These are phyloP conservation scores for Malus hybrid DNA, from an alignment of 331 rosid genomes.

Conservation along the genomic window DNA sequence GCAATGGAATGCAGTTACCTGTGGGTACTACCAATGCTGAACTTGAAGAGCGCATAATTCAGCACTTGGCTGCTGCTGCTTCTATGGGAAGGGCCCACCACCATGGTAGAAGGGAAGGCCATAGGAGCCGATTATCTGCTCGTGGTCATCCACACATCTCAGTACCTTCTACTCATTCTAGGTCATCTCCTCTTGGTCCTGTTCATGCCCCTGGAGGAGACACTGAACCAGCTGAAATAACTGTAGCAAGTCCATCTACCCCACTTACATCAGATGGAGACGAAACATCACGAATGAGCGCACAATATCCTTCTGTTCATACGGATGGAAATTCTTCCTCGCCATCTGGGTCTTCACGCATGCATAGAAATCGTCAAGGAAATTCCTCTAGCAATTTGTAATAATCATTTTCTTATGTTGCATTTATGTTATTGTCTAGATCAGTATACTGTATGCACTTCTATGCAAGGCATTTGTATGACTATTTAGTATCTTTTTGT, in stretches of 20 bases:
- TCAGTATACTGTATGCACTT: background rate
- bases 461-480: background rate
- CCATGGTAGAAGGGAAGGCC: conserved; percentile 56
- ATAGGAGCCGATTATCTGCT: conserved; percentile 36
- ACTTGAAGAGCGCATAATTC: conserved; percentile 74
- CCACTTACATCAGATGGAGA: conserved; percentile 35
- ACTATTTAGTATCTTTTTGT: conserved; percentile 6
- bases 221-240: conserved; percentile 33
- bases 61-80: conserved; percentile 91
- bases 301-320: conserved; percentile 26
- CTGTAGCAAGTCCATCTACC: conserved; percentile 42
- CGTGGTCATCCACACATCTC: conserved; percentile 45
- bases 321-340: conserved; percentile 37
- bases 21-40: conserved; percentile 43
- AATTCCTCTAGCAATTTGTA: conserved; percentile 40
- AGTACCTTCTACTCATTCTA: too few species aligned
- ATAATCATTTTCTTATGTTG: conserved; percentile 2
- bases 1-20: conserved; percentile 36
- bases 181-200: conserved; percentile 23
- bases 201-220: conserved; percentile 34
- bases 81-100: conserved; percentile 69
- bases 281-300: conserved; percentile 34
- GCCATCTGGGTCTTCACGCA: conserved; percentile 30
- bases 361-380: conserved; percentile 38
- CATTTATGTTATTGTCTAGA: background rate